These are phyloP conservation scores for Diatrype stigma DNA, from an alignment of 2,329 filamentous ascomycete species.

Conservation along the genomic window DNA sequence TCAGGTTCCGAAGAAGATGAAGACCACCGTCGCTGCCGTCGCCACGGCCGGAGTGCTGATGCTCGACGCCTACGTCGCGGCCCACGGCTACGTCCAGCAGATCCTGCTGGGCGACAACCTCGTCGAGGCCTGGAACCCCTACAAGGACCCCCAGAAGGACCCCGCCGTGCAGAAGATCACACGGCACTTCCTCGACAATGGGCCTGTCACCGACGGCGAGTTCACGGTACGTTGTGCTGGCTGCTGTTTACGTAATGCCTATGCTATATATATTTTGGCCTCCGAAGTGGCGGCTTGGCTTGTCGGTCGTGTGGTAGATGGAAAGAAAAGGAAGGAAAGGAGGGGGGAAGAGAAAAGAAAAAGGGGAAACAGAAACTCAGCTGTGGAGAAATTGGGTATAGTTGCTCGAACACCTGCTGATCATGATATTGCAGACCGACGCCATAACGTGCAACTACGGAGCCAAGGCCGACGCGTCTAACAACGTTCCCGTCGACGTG, in stretches of 20 bases:
- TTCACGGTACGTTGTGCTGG: conserved; percentile 9
- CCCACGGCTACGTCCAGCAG: conserved; percentile 20
- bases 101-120: conserved; percentile 17
- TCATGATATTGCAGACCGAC: conserved; percentile 18
- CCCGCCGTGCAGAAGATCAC: conserved; percentile 19
- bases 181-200: conserved; percentile 22
- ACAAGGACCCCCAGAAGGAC: conserved; percentile 24
- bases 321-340: too few species aligned
- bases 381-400: too few species aligned
- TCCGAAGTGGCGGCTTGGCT: too few species aligned
- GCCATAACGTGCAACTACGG: conserved; percentile 22
- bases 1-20: too few species aligned
- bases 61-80: conserved; percentile 3
- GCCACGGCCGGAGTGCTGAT: neutral
- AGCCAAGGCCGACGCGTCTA: conserved; percentile 9
- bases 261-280: too few species aligned
- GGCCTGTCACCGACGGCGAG: conserved; percentile 21
- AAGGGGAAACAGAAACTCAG: too few species aligned
- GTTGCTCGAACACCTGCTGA: too few species aligned
- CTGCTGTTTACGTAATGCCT: too few species aligned
- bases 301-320: too few species aligned
- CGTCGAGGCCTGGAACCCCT: conserved; percentile 24
- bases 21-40: too few species aligned
- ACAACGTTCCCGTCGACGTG: conserved; percentile 4
- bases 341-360: too few species aligned